Conservation (phyloP, 257 asterid genomes). For the Nicotiana undulata region DNA sequence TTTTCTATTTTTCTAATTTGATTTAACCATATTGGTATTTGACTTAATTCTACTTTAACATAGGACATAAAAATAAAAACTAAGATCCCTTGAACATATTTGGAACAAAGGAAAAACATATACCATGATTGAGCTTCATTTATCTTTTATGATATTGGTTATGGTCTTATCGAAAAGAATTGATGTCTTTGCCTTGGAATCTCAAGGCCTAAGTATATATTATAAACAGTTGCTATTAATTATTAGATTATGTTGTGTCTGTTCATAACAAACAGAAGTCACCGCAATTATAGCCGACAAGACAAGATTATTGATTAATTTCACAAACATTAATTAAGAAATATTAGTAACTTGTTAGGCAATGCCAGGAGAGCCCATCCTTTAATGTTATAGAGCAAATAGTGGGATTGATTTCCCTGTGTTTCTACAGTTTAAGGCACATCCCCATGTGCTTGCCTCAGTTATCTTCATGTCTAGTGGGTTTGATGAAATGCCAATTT, state of each 20-base stretch:
- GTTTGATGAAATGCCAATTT: constrained; percentile 7
- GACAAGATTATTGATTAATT: constrained; percentile 19
- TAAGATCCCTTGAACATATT: background rate
- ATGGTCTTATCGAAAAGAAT: constrained; percentile 24
- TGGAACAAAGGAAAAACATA: background rate
- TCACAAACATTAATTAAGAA: background rate
- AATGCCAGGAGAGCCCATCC: constrained; percentile 21
- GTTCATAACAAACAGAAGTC: constrained; percentile 24
- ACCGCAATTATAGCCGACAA: constrained; percentile 46
- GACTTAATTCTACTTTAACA: too few species aligned
- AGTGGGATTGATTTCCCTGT: constrained; percentile 4
- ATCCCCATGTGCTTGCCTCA: constrained; percentile 19
- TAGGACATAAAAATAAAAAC: background rate
- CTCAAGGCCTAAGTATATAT: constrained; percentile 34
- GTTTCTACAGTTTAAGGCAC: background rate
- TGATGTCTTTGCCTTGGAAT: constrained; percentile 35
- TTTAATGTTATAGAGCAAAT: background rate
- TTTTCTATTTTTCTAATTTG: background rate
- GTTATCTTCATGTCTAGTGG: constrained; percentile 14
- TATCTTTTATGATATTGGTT: background rate
- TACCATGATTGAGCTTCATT: background rate
- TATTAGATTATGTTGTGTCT: constrained; percentile 35
- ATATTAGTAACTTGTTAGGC: constrained; percentile 6
- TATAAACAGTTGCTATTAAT: constrained; percentile 5
- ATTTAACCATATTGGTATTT: too few species aligned